Base-by-base conservation (phyloP, 192 early-diverging fungal species). In the Glomus cerebriforme region DNA sequence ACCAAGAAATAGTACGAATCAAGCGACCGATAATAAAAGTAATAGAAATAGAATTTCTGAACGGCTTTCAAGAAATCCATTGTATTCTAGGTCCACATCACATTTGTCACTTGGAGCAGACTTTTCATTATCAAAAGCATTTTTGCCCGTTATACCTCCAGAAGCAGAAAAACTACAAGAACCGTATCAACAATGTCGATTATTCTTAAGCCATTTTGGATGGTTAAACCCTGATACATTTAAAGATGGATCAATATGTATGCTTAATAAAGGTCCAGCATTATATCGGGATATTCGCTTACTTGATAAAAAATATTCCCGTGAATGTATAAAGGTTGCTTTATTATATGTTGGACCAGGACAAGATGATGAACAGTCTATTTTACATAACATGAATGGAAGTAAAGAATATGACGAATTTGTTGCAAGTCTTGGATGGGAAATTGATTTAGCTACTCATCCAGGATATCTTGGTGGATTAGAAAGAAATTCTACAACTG, bases 371-470 rank as follows among this genome's bases (percentile, higher is more conserved):
- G 98, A 98, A 73, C 82, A 88, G 3, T 87, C 88, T 73, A 96
- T 99, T 27, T 83, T 99, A 47, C 88, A 88, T 67, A 99, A 99
- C 80, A 81, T 81, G 6, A 43, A 69, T 31, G 92, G 90, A 2
- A 98, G 96, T 71, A 31, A 73, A 7, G 87, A 90, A 7, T 99
- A 98, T 77, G 85, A 90, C 22, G 90, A 88, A 31, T 99, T 99
- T 87, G 93, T 99, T 2, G 76, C 84, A 2, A 94, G 93, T 81
- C 85, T 99, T 31, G 98, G 98, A 7, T 99, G 98, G 98, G 90
- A 95, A 82, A 89, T 98, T 15, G 92, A 98, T 69, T 77, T 98
- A 27, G 89, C 90, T 0, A 92, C 90, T 0, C 97, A 98, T 82
- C 79, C 85, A 2, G 97, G 97, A 2, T 99, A 93, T 75, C 78